Evolutionary conservation across 2,329 filamentous ascomycete species (phyloP).

Genomic region (Aspergillus jensenii): DNA sequence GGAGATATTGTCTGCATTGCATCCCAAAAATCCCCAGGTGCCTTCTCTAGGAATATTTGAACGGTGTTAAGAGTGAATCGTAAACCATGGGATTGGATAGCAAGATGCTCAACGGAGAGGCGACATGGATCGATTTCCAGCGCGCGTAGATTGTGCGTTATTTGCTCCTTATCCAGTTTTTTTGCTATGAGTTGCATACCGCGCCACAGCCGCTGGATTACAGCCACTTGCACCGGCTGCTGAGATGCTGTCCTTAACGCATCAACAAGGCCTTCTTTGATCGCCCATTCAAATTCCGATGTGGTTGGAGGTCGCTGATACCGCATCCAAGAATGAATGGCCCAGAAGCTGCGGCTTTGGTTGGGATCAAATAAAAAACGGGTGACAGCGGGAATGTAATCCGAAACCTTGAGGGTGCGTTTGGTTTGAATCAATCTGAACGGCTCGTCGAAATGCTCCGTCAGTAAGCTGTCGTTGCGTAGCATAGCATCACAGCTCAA

Average conservation of each 20-base stretch:
- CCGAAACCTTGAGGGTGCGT: constrained; percentile 72
- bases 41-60: constrained; percentile 69
- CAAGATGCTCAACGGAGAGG: constrained; percentile 65
- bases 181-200: constrained; percentile 73
- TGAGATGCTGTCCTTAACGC: constrained; percentile 64
- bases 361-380: constrained; percentile 80
- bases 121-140: constrained; percentile 70
- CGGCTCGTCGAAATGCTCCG: constrained; percentile 72
- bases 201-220: constrained; percentile 75
- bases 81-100: constrained; percentile 62
- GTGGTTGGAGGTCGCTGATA: constrained; percentile 64
- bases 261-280: constrained; percentile 69
- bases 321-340: constrained; percentile 65
- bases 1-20: constrained; percentile 79
- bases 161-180: constrained; percentile 69
- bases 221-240: constrained; percentile 50
- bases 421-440: constrained; percentile 79
- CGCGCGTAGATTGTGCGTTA: constrained; percentile 74
- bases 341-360: constrained; percentile 64
- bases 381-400: constrained; percentile 77
- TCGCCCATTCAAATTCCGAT: constrained; percentile 83
- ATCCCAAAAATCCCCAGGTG: constrained; percentile 81
- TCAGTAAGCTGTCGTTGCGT: constrained; percentile 52
- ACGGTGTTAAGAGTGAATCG: constrained; percentile 70
- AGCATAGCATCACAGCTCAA: constrained; percentile 82